Conservation (phyloP, 176 grass and related monocot genomes). For the Oropetium thomaeum region DNA sequence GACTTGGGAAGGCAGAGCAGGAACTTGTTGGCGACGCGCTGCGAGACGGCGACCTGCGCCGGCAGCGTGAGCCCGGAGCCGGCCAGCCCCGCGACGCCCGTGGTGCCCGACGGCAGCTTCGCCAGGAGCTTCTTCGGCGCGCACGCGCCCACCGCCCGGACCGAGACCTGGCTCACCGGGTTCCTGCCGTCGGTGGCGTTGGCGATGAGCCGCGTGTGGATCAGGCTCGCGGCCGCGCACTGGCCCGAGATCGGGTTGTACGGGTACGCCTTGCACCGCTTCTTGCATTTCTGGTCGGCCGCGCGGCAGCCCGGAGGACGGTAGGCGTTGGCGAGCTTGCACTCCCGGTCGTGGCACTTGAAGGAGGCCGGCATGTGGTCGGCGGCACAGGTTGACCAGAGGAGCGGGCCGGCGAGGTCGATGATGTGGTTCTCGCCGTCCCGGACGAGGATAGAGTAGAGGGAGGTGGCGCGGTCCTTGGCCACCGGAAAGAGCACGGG, state of each 20-base stretch:
- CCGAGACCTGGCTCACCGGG: conserved; percentile 6
- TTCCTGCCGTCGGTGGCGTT: conserved; percentile 49
- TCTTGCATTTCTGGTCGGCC: background rate
- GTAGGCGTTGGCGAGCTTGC: conserved; percentile 11
- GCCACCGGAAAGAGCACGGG: conserved; percentile 19
- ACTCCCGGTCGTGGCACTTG: background rate
- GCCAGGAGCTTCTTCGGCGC: conserved; percentile 8
- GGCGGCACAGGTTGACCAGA: conserved; percentile 28
- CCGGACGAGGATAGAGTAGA: conserved; percentile 28
- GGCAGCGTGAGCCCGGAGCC: conserved; percentile 9
- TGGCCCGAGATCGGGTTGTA: conserved; percentile 25
- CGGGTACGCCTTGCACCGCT: conserved; percentile 22
- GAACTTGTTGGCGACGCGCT: conserved; percentile 29
- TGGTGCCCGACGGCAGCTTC: background rate
- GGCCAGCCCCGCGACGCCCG: conserved; percentile 44
- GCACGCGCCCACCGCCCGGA: conserved; percentile 16
- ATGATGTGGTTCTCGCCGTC: conserved; percentile 10
- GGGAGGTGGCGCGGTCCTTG: conserved; percentile 23
- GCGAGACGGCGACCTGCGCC: conserved; percentile 31
- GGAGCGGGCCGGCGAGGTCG: conserved; percentile 23
- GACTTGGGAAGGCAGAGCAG: conserved; percentile 45
- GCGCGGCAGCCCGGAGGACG: background rate
- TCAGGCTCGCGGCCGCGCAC: conserved; percentile 23
- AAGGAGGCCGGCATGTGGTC: background rate
- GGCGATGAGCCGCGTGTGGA: conserved; percentile 17